Evolutionary conservation across 331 rosid genomes (phyloP).

Genomic region (Rosa hybrid): DNA sequence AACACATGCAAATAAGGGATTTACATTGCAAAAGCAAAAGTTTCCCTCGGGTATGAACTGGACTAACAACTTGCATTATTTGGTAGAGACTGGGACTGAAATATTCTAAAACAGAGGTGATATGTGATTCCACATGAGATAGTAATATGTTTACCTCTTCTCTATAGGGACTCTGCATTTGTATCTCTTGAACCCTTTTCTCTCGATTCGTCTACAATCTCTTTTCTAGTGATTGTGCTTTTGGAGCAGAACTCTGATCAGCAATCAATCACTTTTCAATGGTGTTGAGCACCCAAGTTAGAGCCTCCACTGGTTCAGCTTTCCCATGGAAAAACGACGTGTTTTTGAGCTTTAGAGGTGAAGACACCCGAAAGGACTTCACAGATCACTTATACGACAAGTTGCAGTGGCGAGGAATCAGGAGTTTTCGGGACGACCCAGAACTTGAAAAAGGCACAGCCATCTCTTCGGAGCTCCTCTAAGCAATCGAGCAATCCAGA

Average conservation of each 20-base stretch:
- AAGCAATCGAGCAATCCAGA: slow-evolving; percentile 11
- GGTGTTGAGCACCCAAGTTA: not conserved
- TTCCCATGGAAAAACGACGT: slow-evolving; percentile 15
- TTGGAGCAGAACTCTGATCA: not conserved
- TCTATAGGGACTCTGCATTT: too few relatives aligned
- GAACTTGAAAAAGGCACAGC: slow-evolving; percentile 21
- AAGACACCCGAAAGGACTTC: slow-evolving; percentile 10
- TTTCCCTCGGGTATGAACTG: too few relatives aligned
- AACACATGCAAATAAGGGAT: too few relatives aligned
- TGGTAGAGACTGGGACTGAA: too few relatives aligned
- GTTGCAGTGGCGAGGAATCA: not conserved
- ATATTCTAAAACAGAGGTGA: too few relatives aligned
- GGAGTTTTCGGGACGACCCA: not conserved
- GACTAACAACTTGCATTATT: too few relatives aligned
- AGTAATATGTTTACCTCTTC: too few relatives aligned
- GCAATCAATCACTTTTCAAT: not conserved
- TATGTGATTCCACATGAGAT: too few relatives aligned
- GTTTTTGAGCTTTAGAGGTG: slow-evolving; percentile 28
- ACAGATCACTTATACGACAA: slow-evolving; percentile 12
- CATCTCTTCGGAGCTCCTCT: not conserved
- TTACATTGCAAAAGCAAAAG: too few relatives aligned
- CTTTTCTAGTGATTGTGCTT: not conserved
- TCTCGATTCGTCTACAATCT: not conserved
- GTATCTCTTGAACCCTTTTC: not conserved
- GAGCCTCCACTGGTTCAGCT: not conserved